Evolutionary conservation across 768 basidiomycete species (phyloP), one percentile per base, ranked within the genome.

Genomic region (Coprinopsis cinerea): DNA sequence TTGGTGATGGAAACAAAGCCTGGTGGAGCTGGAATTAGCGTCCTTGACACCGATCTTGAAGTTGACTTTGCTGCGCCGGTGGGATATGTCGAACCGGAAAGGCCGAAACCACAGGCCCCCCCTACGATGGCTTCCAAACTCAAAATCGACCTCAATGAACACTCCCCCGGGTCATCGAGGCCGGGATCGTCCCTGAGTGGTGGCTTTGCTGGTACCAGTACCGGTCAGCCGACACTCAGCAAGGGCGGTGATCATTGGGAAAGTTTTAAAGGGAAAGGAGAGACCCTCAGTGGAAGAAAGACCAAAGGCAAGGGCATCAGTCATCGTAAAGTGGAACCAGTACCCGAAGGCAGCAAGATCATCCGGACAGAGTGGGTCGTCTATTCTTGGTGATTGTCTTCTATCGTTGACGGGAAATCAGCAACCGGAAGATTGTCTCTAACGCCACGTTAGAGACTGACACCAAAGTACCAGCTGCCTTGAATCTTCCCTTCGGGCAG

Each of bases 41-140:
- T 97, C 45, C 69, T 96, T 45, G 93, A 99, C 61, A 97, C 93
- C 0, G 96, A 99, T 76, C 81, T 99, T 1, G 94, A 97, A 67
- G 96, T 98, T 48, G 96, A 99, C 65, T 98, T 98, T 62, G 96
- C 89, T 0, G 70, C 93, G 1, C 95, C 95, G 0, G 79, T 90
- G 18, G 89, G 89, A 32, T 99, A 98, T 62, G 87, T 93, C 28
- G 96, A 98, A 64, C 96, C 96, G 1, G 86, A 92, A 56, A 79
- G 87, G 40, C 85, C 86, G 1, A 87, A 90, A 57, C 81, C 92
- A 2, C 77, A 81, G 2, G 83, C 92, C 0, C 85, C 84, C 2
- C 64, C 85, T 18, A 96, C 95, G 2, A 98, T 99, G 95, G 93
- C 93, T 2, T 88, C 87, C 25, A 98, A 97, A 68, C 79, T 98